A percentile compares a stretch with the other conserved stretches of the same genome.
Evolutionary conservation across 2,329 filamentous ascomycete genomes (phyloP).

Genomic region (Colletotrichum gloeosporioides): DNA sequence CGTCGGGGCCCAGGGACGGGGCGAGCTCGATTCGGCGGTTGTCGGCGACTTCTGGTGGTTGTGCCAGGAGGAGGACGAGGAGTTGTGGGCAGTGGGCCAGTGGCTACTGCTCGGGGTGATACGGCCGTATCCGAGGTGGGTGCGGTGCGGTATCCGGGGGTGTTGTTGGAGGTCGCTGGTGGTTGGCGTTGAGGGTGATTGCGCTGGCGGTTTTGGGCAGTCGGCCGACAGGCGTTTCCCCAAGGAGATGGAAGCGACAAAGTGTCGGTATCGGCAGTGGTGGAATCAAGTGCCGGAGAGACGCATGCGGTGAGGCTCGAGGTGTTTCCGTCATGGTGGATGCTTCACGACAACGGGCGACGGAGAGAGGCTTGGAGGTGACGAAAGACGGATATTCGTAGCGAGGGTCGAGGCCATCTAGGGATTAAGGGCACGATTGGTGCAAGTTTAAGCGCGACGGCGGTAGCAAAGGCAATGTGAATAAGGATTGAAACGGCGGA

Average conservation of each 20-base stretch:
- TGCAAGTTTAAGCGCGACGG: background rate
- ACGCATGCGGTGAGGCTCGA: background rate
- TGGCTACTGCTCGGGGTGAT: background rate
- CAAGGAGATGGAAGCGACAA: background rate
- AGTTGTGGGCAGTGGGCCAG: background rate
- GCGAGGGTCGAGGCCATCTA: background rate
- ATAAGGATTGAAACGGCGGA: background rate
- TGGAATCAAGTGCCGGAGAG: background rate
- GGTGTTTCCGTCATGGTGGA: background rate
- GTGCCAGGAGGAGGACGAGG: background rate
- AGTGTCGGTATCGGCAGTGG: background rate
- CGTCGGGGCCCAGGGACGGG: background rate
- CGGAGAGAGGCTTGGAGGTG: background rate
- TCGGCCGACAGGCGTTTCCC: background rate
- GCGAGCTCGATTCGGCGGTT: background rate
- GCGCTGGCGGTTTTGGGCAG: background rate
- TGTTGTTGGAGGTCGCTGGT: background rate
- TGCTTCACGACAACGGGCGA: background rate
- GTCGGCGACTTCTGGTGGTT: background rate
- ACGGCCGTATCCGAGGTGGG: background rate
- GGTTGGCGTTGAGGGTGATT: background rate
- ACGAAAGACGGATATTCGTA: background rate
- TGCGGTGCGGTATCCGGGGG: background rate
- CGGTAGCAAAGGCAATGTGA: background rate
- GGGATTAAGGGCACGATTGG: background rate